Conservation (phyloP, 352 stramenopile genomes). For the Paralagenidium karlingii region DNA sequence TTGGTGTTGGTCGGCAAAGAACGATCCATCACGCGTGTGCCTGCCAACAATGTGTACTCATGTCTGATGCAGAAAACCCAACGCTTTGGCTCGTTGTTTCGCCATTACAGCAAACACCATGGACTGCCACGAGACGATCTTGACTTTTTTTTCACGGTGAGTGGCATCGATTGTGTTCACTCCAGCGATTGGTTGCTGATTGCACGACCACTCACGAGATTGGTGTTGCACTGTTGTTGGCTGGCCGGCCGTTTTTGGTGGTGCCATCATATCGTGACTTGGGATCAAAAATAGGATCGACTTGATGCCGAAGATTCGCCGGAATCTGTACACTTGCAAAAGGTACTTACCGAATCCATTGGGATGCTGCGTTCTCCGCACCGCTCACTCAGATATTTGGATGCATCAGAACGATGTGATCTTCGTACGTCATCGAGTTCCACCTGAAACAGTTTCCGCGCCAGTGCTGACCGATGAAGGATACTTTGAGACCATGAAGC, state of each 20-base stretch:
- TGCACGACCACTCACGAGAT: too few relatives aligned
- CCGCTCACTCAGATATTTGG: not conserved
- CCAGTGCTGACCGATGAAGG: constrained; percentile 49
- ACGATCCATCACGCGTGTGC: constrained; percentile 70
- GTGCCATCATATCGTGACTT: not conserved
- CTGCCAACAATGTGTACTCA: constrained; percentile 83
- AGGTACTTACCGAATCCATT: constrained; percentile 16
- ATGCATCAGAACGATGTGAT: constrained; percentile 71
- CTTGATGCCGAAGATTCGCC: constrained; percentile 71
- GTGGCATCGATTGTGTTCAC: not conserved
- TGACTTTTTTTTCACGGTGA: constrained; percentile 95
- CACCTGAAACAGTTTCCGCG: constrained; percentile 17
- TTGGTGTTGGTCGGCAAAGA: constrained; percentile 65
- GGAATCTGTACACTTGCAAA: constrained; percentile 77
- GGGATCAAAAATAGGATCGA: constrained; percentile 25
- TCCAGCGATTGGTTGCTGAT: too few relatives aligned
- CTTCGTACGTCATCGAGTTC: constrained; percentile 44
- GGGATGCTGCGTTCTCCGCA: not conserved
- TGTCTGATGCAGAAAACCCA: constrained; percentile 98
- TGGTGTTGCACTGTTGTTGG: too few relatives aligned
- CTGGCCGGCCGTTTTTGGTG: not conserved
- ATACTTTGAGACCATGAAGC: constrained; percentile 67
- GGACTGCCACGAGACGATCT: constrained; percentile 93
- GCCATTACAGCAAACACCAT: constrained; percentile 98
- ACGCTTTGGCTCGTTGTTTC: constrained; percentile 95